Evolutionary conservation across 2,329 filamentous ascomycete species (phyloP), one percentile per base, ranked within the genome.

Genomic region (Cadophora sp.): DNA sequence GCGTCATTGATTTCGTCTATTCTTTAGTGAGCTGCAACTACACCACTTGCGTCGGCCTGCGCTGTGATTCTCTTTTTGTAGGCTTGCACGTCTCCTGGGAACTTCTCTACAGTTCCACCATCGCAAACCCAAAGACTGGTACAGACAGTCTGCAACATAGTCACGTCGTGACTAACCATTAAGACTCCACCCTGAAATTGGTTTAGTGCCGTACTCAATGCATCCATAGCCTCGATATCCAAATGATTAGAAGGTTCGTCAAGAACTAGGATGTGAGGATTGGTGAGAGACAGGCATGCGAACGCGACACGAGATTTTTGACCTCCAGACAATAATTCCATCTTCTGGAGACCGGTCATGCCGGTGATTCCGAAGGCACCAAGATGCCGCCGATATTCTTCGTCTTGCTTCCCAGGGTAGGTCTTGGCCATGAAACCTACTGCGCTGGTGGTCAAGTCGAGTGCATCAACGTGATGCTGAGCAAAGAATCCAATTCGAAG

Each of bases 141-240:
- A 81, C 96, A 99, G 46, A 99, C 96, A 64, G 92, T 97, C 84
- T 97, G 94, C 80, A 99, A 80, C 93, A 99, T 97, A 0, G 96
- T 98, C 64, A 99, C 96, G 79, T 99, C 96, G 91, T 99, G 96
- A 77, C 92, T 97, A 67, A 99, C 96, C 94, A 99, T 98, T 76
- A 99, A 84, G 66, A 99, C 94, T 79, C 96, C 96, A 70, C 96
- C 96, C 82, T 97, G 87, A 83, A 98, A 99, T 72, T 90, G 88
- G 74, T 89, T 87, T 74, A 99, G 84, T 19, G 96, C 96, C 34
- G 91, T 89, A 4, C 93, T 91, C 63, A 99, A 84, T 12, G 96
- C 95, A 80, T 99, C 96, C 96, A 99, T 78, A 72, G 96, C 96
- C 81, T 99, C 96, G 75, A 99, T 98, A 88, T 99, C 96, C 76